Percentiles rank a stretch among this genome's conserved stretches.
These are phyloP conservation scores for Phycomyces blakesleeanus DNA, from an alignment of 192 early-diverging fungal genomes.

Conservation along the genomic window DNA sequence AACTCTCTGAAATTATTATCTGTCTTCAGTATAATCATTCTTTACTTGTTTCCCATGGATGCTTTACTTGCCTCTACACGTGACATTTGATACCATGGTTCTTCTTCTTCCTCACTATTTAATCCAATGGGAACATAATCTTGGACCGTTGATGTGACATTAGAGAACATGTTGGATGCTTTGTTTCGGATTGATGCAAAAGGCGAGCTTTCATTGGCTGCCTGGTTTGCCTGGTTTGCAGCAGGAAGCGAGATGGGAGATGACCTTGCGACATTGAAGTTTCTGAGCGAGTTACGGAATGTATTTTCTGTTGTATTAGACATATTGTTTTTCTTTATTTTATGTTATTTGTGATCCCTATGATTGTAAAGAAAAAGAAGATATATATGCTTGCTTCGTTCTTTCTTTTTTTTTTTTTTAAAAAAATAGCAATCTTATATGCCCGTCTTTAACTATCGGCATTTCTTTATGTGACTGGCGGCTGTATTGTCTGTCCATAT, in stretches of 20 bases:
- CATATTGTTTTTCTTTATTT: slow-evolving; percentile 18
- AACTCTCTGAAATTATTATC: slow-evolving; percentile 5
- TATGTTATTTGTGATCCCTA: no score
- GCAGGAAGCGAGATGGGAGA: slow-evolving; percentile 23
- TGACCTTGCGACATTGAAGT: slow-evolving; percentile 37
- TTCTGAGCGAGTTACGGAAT: slow-evolving; percentile 45
- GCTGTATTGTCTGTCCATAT: no score
- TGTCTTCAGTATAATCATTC: slow-evolving; percentile 13
- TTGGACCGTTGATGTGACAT: slow-evolving; percentile 34
- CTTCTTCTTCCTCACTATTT: slow-evolving; percentile 31
- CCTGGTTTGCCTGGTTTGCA: neutral
- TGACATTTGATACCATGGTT: slow-evolving; percentile 38
- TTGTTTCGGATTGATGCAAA: slow-evolving; percentile 18
- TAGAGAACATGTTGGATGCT: slow-evolving; percentile 32
- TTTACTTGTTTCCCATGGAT: neutral
- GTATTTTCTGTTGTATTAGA: slow-evolving; percentile 42
- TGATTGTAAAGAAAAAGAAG: no score
- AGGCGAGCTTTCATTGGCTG: slow-evolving; percentile 1
- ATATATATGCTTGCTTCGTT: no score
- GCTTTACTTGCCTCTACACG: slow-evolving; percentile 33
- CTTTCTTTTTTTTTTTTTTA: no score
- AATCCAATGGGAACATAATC: slow-evolving; percentile 37
- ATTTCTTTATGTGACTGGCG: no score
- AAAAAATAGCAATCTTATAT: no score
- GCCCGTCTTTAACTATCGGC: no score